These are phyloP conservation scores for Pythium sp. DNA, from an alignment of 352 stramenopile species.

Conservation along the genomic window DNA sequence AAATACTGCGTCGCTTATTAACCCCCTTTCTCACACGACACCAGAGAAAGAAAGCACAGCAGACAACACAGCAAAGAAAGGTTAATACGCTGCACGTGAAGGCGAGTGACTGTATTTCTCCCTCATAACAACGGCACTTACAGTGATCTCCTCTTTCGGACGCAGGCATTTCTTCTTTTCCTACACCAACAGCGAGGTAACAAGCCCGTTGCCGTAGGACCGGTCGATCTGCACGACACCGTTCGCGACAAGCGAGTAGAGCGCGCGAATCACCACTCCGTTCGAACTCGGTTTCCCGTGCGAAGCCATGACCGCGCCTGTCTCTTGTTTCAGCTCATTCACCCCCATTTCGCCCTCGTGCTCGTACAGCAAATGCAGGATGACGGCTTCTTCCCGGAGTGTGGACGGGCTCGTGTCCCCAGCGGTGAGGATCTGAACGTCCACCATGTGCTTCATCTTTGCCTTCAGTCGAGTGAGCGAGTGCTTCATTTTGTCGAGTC, in stretches of 20 bases:
- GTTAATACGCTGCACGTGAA: conserved; percentile 2
- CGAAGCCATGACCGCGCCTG: conserved; percentile 34
- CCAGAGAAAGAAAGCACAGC: not conserved
- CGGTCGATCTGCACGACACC: conserved; percentile 72
- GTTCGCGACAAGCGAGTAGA: conserved; percentile 69
- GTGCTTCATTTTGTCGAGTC: conserved; percentile 40
- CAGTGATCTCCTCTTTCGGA: not conserved
- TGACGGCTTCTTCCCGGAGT: conserved; percentile 51
- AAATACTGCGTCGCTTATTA: not conserved
- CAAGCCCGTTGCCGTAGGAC: conserved; percentile 57
- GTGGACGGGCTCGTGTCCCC: conserved; percentile 41
- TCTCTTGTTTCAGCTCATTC: conserved; percentile 57
- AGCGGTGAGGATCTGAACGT: conserved; percentile 52
- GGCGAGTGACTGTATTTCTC: not conserved
- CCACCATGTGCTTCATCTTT: conserved; percentile 70
- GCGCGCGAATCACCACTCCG: conserved; percentile 44
- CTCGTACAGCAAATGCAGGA: conserved; percentile 61
- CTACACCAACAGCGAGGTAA: conserved; percentile 62
- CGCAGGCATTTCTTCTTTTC: not conserved
- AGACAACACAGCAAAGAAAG: not conserved
- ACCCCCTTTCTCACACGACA: not conserved
- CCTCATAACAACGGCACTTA: not conserved
- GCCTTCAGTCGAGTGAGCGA: conserved; percentile 43
- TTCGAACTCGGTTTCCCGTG: conserved; percentile 44
- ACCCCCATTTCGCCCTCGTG: conserved; percentile 65